Conservation (phyloP, 139 green algal genomes). For the Bryopsis sp. region DNA sequence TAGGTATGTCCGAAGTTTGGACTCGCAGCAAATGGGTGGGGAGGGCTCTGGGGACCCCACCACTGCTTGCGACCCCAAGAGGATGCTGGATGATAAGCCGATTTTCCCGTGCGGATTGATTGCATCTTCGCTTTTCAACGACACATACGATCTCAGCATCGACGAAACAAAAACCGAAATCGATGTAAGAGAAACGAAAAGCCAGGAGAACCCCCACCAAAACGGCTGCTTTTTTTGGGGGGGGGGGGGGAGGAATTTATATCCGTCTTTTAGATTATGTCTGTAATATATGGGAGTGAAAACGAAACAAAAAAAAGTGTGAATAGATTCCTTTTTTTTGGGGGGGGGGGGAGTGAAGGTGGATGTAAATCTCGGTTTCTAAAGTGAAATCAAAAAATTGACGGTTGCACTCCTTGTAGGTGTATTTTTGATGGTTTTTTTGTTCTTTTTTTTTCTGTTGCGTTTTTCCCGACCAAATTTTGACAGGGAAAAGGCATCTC, state of each 20-base stretch:
- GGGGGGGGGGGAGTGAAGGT: neutral
- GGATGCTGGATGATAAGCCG: neutral
- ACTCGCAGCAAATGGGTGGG: neutral
- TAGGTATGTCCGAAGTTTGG: constrained; percentile 5
- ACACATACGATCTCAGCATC: neutral
- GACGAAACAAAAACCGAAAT: neutral
- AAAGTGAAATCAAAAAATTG: too few species aligned
- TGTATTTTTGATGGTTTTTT: too few species aligned
- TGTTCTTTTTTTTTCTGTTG: too few species aligned
- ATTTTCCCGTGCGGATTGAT: constrained; percentile 9
- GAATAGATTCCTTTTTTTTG: neutral
- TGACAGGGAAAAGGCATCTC: constrained; percentile 13
- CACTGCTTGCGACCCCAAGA: neutral
- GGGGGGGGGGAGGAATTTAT: too few species aligned
- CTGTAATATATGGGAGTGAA: neutral
- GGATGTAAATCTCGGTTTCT: neutral
- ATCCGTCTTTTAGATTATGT: neutral
- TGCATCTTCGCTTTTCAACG: constrained; percentile 12
- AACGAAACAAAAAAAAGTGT: neutral
- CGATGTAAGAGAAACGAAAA: too few species aligned
- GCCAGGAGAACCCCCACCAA: too few species aligned
- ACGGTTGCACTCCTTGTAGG: too few species aligned
- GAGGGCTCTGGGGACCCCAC: too few species aligned
- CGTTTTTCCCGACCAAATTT: too few species aligned
- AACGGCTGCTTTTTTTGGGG: too few species aligned